Evolutionary conservation across 2,329 filamentous ascomycete species (phyloP).

Genomic region (Colletotrichum costaricense): DNA sequence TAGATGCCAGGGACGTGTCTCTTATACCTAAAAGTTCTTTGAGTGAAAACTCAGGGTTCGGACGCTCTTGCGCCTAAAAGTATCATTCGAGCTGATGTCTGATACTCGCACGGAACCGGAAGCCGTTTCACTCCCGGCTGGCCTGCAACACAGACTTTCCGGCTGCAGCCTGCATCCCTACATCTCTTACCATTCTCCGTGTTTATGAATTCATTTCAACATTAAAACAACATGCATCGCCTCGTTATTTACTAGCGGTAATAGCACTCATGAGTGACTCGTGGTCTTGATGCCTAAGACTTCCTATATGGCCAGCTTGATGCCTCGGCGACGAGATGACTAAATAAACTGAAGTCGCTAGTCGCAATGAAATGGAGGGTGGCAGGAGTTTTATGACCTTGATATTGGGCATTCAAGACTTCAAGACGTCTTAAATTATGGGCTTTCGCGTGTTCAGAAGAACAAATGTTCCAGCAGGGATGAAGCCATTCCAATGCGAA

Average conservation of each 20-base stretch:
- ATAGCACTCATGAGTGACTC: too few species aligned
- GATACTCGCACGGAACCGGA: conserved; percentile 31
- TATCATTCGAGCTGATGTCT: conserved; percentile 6
- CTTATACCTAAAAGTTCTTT: background rate
- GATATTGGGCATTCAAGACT: background rate
- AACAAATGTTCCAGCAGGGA: background rate
- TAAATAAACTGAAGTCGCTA: background rate
- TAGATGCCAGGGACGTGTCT: background rate
- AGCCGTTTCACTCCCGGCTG: conserved; percentile 11
- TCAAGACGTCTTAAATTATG: background rate
- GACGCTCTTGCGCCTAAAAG: background rate
- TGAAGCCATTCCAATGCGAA: background rate
- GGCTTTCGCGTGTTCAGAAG: background rate
- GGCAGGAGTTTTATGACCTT: too few species aligned
- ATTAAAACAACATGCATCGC: too few species aligned
- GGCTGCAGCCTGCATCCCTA: too few species aligned
- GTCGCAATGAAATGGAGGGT: background rate
- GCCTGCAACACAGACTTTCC: conserved; percentile 4
- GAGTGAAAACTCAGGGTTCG: background rate
- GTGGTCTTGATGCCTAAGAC: too few species aligned
- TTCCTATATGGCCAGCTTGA: too few species aligned
- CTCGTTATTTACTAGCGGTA: too few species aligned
- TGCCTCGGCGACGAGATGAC: too few species aligned
- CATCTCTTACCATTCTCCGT: too few species aligned
- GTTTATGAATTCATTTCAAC: too few species aligned